Base-by-base conservation (phyloP, 768 basidiomycete genomes). In the Mrakia frigida region DNA sequence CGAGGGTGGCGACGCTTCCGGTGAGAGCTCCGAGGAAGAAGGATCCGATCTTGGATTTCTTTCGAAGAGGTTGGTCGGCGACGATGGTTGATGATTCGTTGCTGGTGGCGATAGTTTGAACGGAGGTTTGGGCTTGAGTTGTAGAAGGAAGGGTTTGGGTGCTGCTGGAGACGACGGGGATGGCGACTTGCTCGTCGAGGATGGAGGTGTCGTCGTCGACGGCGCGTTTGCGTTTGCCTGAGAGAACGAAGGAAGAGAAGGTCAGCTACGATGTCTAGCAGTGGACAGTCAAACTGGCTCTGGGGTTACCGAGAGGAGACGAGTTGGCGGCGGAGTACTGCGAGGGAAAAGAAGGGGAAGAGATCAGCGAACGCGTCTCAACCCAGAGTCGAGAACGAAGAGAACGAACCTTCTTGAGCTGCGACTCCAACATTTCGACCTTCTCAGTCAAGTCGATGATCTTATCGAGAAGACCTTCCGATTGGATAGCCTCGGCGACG, bases 21-120 rank as follows among this genome's bases (percentile, higher is more conserved):
- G 65, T 39, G 37, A 68, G 65, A 23, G 65, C 65, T 68, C 65
- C 65, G 65, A 68, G 65, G 23, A 68, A 39, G 37, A 68, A 68
- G 35, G 65, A 39, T 1, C 65, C 65, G 65, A 68, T 7, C 11
- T 18, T 16, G 25, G 65, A 35, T 7, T 41, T 68, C 37, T 68
- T 68, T 39, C 35, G 35, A n/a, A 23, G 10, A 7, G 65, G 33
- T 21, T 37, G 16, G 39, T 39, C 39, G 11, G 14, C 25, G 65
- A n/a, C 21, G 35, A 68, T 14, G 21, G 37, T 18, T 14, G 65
- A 39, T 3, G 31, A 5, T 14, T 39, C 7, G 37, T 1, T 5
- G 33, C 65, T n/a, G 33, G 18, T 37, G 21, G n/a, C 65, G 35
- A 7, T 68, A 39, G 65, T 68, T 37, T 68, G 65, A 39, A 68